These are phyloP conservation scores for Smittium culicis DNA, from an alignment of 371 early-diverging fungal genomes.

Conservation along the genomic window DNA sequence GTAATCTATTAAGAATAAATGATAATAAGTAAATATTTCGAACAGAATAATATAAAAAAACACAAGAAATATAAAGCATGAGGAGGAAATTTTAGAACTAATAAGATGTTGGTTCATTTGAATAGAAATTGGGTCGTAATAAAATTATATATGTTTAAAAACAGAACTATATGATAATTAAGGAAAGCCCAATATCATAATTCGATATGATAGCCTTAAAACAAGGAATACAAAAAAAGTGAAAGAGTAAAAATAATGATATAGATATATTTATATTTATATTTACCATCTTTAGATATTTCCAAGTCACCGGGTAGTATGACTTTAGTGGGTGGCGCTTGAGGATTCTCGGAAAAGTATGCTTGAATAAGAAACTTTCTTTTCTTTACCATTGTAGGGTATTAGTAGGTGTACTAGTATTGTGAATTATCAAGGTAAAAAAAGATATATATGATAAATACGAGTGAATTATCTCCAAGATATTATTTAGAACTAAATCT, in stretches of 20 bases:
- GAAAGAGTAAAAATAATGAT: not conserved
- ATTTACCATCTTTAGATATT: conserved; percentile 3
- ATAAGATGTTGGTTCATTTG: too few relatives aligned
- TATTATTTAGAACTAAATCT: too few relatives aligned
- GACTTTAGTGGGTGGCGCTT: not conserved
- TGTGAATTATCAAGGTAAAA: too few relatives aligned
- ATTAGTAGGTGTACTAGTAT: too few relatives aligned
- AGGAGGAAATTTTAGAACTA: not conserved
- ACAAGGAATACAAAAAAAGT: not conserved
- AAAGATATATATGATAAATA: too few relatives aligned
- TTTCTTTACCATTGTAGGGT: not conserved
- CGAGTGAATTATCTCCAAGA: too few relatives aligned
- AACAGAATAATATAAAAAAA: conserved; percentile 12
- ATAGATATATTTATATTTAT: not conserved
- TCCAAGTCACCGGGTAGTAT: conserved; percentile 7
- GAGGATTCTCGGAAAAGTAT: not conserved
- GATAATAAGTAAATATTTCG: too few relatives aligned
- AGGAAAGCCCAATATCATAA: too few relatives aligned
- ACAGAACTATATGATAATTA: too few relatives aligned
- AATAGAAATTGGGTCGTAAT: too few relatives aligned
- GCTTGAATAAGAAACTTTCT: conserved; percentile 5
- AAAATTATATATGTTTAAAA: too few relatives aligned
- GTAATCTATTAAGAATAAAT: conserved; percentile 39
- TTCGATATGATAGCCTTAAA: too few relatives aligned
- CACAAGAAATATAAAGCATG: conserved; percentile 1